Base-by-base conservation (phyloP, 805 yeast genomes). In the Hanseniaspora guilliermondii region DNA sequence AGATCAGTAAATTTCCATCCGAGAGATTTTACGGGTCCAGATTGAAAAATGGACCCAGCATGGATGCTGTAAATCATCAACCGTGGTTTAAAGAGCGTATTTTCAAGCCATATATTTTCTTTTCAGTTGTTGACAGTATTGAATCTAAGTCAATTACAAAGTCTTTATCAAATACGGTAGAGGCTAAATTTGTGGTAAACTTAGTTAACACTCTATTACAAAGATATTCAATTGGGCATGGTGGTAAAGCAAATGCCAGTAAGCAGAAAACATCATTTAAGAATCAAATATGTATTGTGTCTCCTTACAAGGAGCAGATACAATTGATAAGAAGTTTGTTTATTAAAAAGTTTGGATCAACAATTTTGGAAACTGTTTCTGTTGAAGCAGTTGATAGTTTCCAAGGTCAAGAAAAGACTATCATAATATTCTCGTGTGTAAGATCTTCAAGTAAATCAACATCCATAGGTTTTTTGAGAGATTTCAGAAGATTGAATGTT, bases 321-420 rank as follows among this genome's bases (percentile, higher is more conserved):
- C 62, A 73, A 36, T 70, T 75, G 2, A 63, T 93, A 56, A 77
- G 77, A 58, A 73, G 74, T 19, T 67, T 73, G 1, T 91, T 93
- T 62, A 65, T 70, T 6, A 70, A 71, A n/a, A 70, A 71, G 53
- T 84, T 76, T 62, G 97, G 97, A 12, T 70, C 70, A 2, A 63
- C 70, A 3, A 83, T 91, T 35, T 65, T 76, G 17, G 74, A 77
- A 32, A 82, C 78, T 53, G 79, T 94, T 48, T 95, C 86, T 63
- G 88, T 93, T 69, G 88, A 89, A 64, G 87, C 99, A 0, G 88
- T 93, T 57, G 99, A 94, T 74, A 98, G 97, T 1, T 93, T 89
- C 65, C 99, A 88, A 71, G 97, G 96, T 59, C 97, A 93, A 68
- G 99, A 93, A 65, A 93, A 91, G 67, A 97, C 91, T 58, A 79